Evolutionary conservation across 495 filamentous ascomycete species (phyloP).

Genomic region (Xylaria nigripes): DNA sequence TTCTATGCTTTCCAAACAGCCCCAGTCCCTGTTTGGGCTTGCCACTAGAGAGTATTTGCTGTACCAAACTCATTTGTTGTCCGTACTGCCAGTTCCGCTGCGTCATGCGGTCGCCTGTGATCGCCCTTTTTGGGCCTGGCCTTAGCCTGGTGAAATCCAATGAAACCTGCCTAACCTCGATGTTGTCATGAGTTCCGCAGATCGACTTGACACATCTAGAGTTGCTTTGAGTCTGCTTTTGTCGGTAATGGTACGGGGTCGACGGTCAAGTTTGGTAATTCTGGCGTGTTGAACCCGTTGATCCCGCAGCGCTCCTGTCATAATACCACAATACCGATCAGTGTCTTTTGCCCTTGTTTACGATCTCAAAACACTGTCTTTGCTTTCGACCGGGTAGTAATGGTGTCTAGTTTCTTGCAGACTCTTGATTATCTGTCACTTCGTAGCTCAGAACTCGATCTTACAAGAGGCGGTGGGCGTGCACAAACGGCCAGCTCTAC

Average conservation of each 20-base stretch:
- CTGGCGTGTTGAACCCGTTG: conserved; percentile 15
- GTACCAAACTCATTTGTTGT: conserved; percentile 43
- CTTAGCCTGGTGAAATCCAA: conserved; percentile 28
- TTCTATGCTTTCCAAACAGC: conserved; percentile 35
- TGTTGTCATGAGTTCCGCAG: conserved; percentile 25
- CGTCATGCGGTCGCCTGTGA: conserved; percentile 38
- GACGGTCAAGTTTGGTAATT: conserved; percentile 17
- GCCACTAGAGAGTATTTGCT: conserved; percentile 35
- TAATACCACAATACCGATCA: conserved; percentile 9
- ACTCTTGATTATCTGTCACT: conserved; percentile 33
- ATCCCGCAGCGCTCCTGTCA: conserved; percentile 17
- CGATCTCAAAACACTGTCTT: conserved; percentile 14
- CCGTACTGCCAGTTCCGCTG: conserved; percentile 31
- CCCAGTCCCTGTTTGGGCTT: conserved; percentile 37
- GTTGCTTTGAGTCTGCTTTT: conserved; percentile 17
- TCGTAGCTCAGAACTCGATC: conserved; percentile 32
- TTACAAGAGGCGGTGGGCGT: conserved; percentile 38
- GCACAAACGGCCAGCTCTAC: conserved; percentile 34
- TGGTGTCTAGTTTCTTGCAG: conserved; percentile 1
- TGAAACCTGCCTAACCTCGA: conserved; percentile 37
- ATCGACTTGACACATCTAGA: conserved; percentile 23
- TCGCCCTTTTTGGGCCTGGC: conserved; percentile 33
- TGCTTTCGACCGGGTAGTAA: not conserved
- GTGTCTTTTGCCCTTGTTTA: conserved; percentile 12
- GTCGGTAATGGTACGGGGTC: conserved; percentile 23